Conservation (phyloP, 2,329 filamentous ascomycete species). For the Berkeleyomyces rouxiae region DNA sequence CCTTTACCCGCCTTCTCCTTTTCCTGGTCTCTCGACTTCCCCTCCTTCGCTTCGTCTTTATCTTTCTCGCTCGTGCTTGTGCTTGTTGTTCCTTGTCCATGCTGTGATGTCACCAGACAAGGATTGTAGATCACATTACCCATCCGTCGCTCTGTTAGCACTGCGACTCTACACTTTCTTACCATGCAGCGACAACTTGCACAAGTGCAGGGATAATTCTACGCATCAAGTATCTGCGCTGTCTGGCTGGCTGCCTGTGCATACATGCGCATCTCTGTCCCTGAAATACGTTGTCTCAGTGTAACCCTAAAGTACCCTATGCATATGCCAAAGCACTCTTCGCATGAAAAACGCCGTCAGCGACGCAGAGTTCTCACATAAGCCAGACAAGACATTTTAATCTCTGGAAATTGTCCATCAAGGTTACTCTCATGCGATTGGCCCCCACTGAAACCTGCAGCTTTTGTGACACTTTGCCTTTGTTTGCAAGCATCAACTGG, state of each 20-base stretch:
- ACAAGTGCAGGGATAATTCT: no score
- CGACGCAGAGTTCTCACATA: background rate
- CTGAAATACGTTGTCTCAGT: background rate
- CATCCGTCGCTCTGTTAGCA: background rate
- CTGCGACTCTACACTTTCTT: no score
- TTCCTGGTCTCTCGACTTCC: background rate
- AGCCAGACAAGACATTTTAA: background rate
- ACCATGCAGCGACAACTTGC: no score
- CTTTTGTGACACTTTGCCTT: background rate
- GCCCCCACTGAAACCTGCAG: background rate
- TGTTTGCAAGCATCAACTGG: background rate
- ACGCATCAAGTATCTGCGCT: background rate
- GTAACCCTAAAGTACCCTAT: background rate
- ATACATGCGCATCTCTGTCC: background rate
- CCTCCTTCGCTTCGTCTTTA: background rate
- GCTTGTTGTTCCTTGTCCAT: background rate
- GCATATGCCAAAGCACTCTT: background rate
- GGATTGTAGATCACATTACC: background rate
- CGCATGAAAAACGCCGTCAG: background rate
- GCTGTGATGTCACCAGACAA: slow-evolving; percentile 1
- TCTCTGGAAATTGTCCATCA: background rate
- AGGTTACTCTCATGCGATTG: background rate
- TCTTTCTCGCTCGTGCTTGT: background rate
- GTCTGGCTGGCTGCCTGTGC: background rate
- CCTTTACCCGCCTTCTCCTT: background rate